phyloP scores from a whole-genome alignment of 129 eudicot species.

The Glebionis coronaria region DNA sequence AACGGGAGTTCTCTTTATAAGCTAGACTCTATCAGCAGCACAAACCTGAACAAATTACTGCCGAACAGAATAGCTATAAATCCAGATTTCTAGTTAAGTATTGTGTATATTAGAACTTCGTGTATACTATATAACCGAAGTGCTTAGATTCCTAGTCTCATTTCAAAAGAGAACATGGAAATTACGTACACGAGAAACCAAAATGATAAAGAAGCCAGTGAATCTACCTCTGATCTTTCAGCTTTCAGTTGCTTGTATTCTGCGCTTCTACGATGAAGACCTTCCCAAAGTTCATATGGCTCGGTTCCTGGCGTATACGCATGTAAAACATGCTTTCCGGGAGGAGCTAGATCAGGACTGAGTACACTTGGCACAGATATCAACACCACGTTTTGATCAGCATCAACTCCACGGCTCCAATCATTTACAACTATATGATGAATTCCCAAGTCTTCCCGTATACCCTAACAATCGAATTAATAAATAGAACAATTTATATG shows the following conservation, averaged over 20 bases:
- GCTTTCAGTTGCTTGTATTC: slow-evolving; percentile 88
- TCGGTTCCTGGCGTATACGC: slow-evolving; percentile 97
- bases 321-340: slow-evolving; percentile 89
- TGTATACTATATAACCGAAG: slow-evolving; percentile 6
- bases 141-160: not conserved
- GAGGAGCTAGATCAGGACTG: slow-evolving; percentile 85
- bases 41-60: not conserved
- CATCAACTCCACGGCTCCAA: slow-evolving; percentile 95
- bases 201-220: slow-evolving; percentile 5
- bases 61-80: too few relatives aligned
- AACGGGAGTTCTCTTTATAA: too few relatives aligned
- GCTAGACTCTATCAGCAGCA: too few relatives aligned
- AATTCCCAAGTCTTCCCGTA: slow-evolving; percentile 78
- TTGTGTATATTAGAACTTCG: not conserved
- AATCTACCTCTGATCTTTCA: slow-evolving; percentile 75
- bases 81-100: not conserved
- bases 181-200: not conserved
- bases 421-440: slow-evolving; percentile 97
- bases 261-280: slow-evolving; percentile 71
- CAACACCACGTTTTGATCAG: slow-evolving; percentile 95
- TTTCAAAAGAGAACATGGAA: not conserved
- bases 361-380: slow-evolving; percentile 89
- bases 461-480: slow-evolving; percentile 45
- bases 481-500: not conserved
- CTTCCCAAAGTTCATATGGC: slow-evolving; percentile 84